phyloP scores from a whole-genome alignment of 495 filamentous ascomycete species.

The Trichoderma reesei region DNA sequence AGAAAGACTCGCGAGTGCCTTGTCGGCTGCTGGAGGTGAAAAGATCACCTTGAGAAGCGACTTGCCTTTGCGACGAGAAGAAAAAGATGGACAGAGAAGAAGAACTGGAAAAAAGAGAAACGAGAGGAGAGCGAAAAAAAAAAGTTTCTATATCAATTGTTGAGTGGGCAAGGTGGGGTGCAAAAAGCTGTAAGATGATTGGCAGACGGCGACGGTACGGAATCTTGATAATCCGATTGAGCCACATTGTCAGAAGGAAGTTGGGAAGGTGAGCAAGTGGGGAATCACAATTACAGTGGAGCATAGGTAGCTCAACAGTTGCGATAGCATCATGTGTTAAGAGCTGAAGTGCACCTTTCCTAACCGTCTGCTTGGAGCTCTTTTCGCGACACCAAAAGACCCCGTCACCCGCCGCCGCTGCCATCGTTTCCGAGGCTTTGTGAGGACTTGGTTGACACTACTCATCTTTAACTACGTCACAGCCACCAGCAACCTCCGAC shows the following conservation, averaged over 20 bases:
- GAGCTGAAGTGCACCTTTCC: not conserved
- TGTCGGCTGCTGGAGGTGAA: not conserved
- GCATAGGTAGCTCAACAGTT: not conserved
- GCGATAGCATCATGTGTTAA: constrained; percentile 5
- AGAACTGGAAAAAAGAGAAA: not conserved
- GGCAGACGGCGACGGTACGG: not conserved
- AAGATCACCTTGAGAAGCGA: not conserved
- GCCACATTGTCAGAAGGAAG: not conserved
- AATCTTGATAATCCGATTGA: not conserved
- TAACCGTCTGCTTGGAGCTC: not conserved
- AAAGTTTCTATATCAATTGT: not conserved
- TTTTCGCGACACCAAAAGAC: not conserved
- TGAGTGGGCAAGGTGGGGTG: not conserved
- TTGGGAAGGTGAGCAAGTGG: not conserved
- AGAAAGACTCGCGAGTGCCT: not conserved
- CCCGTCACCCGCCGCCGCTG: not conserved
- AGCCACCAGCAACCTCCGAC: not conserved
- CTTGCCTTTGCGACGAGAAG: not conserved
- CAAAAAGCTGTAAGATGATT: not conserved
- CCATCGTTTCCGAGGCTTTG: not conserved
- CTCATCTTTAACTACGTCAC: not conserved
- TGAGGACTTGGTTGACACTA: not conserved
- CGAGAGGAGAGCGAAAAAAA: not conserved
- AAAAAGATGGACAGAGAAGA: not conserved
- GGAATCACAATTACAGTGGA: not conserved